Evolutionary conservation across 2,329 filamentous ascomycete species (phyloP).

Genomic region (Myriosclerotinia duriaeana): DNA sequence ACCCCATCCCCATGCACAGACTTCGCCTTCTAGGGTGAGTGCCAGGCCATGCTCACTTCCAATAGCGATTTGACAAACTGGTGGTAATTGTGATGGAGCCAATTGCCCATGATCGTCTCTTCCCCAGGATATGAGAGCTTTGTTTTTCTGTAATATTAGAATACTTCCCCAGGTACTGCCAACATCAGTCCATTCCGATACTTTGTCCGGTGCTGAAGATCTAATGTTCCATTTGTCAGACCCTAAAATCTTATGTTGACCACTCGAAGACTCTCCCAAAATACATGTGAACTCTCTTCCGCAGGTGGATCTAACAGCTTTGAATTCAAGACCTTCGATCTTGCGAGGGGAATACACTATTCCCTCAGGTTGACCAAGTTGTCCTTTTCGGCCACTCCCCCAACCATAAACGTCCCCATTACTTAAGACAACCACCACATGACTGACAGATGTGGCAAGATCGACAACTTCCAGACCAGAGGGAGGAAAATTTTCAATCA

Average conservation of each 20-base stretch:
- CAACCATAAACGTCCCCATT: conserved; percentile 82
- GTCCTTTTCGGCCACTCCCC: conserved; percentile 84
- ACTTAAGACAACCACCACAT: conserved; percentile 70
- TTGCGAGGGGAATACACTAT: conserved; percentile 60
- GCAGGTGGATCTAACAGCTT: conserved; percentile 67
- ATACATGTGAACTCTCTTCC: conserved; percentile 85
- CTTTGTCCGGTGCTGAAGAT: conserved; percentile 54
- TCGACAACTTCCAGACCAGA: conserved; percentile 56
- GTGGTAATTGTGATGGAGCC: conserved; percentile 60
- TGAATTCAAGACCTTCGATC: conserved; percentile 60
- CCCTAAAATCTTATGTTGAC: conserved; percentile 67
- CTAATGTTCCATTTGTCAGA: conserved; percentile 70
- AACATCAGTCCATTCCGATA: conserved; percentile 64
- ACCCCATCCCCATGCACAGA: conserved; percentile 92
- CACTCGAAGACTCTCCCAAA: conserved; percentile 54
- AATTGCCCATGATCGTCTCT: conserved; percentile 83
- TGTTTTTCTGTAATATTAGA: conserved; percentile 64
- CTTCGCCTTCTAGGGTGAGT: conserved; percentile 61
- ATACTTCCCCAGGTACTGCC: conserved; percentile 81
- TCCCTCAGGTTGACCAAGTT: conserved; percentile 63
- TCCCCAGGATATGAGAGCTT: conserved; percentile 71
- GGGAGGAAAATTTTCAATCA: conserved; percentile 65
- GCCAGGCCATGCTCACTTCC: conserved; percentile 91
- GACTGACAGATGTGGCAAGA: conserved; percentile 72
- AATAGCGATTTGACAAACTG: conserved; percentile 64